Conservation (phyloP, 345 rosid species). For the Eucalyptus sideroxylon region DNA sequence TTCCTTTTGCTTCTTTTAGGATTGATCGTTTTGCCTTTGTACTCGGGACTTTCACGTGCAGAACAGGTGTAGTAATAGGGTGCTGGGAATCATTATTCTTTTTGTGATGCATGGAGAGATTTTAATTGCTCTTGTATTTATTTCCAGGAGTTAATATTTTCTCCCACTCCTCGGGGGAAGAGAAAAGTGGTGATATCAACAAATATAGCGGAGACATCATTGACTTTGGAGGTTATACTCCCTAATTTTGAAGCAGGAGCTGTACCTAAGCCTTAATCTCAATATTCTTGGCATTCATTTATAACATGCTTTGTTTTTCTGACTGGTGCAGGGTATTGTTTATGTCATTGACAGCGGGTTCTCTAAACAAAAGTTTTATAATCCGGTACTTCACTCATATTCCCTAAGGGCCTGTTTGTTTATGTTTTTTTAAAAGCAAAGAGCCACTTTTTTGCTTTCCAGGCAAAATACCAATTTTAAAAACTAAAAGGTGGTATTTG, state of each 20-base stretch:
- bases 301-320: not conserved
- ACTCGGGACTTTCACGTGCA: conserved; percentile 80
- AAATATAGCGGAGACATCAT: conserved; percentile 90
- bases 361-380: conserved; percentile 91
- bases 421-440: not conserved
- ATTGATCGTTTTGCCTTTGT: conserved; percentile 63
- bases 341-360: conserved; percentile 95
- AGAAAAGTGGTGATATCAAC: conserved; percentile 92
- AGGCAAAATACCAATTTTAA: not conserved
- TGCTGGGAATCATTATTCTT: not conserved
- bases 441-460: not conserved
- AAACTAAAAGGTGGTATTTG: not conserved
- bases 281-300: not conserved
- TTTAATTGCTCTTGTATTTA: not conserved
- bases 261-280: not conserved
- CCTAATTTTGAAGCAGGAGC: not conserved
- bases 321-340: conserved; percentile 63
- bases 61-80: conserved; percentile 48
- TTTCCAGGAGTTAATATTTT: conserved; percentile 66
- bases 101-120: not conserved
- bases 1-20: conserved; percentile 26
- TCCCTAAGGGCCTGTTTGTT: not conserved
- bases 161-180: conserved; percentile 85
- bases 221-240: conserved; percentile 74
- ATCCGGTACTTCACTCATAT: conserved; percentile 52